phyloP scores from a whole-genome alignment of 1,284 basidiomycete species.

The Rhodotorula mucilaginosa region DNA sequence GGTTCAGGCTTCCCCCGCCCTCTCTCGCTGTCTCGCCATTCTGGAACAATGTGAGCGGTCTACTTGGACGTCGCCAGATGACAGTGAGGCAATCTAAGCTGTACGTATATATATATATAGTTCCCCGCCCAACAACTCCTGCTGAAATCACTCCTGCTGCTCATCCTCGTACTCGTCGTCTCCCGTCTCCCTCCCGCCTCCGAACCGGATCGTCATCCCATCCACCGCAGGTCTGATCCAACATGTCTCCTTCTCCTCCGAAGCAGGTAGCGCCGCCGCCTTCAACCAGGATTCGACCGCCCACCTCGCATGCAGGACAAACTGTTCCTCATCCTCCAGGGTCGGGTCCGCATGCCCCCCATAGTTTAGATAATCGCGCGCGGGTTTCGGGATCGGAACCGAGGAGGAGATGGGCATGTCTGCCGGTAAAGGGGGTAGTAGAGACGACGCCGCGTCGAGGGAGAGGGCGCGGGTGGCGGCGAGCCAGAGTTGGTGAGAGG shows the following conservation, averaged over 20 bases:
- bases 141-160: background rate
- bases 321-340: slow-evolving; percentile 20
- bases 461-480: slow-evolving; percentile 12
- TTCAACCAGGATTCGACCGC: slow-evolving; percentile 23
- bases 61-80: too few species aligned
- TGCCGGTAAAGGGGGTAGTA: background rate
- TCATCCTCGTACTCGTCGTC: slow-evolving; percentile 32
- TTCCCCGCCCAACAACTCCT: background rate
- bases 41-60: too few species aligned
- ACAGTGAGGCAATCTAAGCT: background rate
- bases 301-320: slow-evolving; percentile 9
- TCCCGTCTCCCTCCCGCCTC: background rate
- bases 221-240: slow-evolving; percentile 35
- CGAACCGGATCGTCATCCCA: slow-evolving; percentile 30
- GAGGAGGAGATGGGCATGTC: background rate
- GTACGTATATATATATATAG: background rate
- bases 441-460: background rate
- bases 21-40: too few species aligned
- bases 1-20: too few species aligned
- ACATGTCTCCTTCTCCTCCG: background rate
- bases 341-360: slow-evolving; percentile 6
- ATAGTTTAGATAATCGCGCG: slow-evolving; percentile 5
- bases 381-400: background rate
- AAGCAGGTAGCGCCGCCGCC: too few species aligned
- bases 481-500: slow-evolving; percentile 33